Evolutionary conservation across 805 yeast species (phyloP).

Genomic region (Ogataea degrootiae): DNA sequence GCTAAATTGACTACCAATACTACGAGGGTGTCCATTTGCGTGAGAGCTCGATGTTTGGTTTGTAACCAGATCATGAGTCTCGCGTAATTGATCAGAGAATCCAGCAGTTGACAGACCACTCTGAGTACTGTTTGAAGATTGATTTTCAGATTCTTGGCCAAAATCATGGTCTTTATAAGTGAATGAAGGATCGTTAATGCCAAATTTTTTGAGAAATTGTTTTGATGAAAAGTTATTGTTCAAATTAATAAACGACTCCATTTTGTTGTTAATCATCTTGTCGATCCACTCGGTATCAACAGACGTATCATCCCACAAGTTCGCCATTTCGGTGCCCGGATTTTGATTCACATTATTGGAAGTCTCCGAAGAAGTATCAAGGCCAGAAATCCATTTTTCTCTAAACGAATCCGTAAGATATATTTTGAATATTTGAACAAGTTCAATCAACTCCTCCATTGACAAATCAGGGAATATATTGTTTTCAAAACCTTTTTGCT

Average conservation of each 20-base stretch:
- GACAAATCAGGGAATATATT: conserved; percentile 6
- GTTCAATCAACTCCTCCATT: background rate
- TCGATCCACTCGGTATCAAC: too few species aligned
- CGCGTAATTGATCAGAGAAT: background rate
- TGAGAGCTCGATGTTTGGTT: background rate
- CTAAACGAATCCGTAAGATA: background rate
- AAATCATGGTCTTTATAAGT: too few species aligned
- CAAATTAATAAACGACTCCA: background rate
- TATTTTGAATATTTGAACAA: background rate
- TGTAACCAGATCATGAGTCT: background rate
- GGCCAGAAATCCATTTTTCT: too few species aligned
- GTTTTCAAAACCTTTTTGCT: background rate
- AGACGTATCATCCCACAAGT: too few species aligned
- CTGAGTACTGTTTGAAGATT: too few species aligned
- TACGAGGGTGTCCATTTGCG: background rate
- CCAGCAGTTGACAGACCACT: too few species aligned
- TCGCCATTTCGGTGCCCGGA: too few species aligned
- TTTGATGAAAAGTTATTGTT: background rate
- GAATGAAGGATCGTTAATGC: too few species aligned
- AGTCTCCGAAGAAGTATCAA: too few species aligned
- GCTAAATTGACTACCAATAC: background rate
- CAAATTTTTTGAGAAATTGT: background rate
- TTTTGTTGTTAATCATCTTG: background rate
- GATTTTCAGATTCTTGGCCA: too few species aligned
- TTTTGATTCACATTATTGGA: too few species aligned